Evolutionary conservation across 768 basidiomycete genomes (phyloP).

Genomic region (Leccinum uliginosum): DNA sequence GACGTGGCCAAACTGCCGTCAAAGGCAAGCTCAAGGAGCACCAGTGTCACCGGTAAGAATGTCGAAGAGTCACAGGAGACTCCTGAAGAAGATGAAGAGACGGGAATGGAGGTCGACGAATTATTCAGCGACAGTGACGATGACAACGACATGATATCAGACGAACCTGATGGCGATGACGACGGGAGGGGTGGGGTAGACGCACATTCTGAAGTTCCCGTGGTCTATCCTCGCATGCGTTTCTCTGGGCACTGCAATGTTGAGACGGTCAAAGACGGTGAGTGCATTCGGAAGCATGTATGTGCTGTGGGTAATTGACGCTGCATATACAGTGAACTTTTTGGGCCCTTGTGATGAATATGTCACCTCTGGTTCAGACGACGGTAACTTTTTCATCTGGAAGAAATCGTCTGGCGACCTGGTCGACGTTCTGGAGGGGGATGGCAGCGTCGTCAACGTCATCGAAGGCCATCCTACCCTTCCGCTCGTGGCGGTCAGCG

Average conservation of each 20-base stretch:
- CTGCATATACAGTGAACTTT: conserved; percentile 64
- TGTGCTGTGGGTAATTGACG: background rate
- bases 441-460: conserved; percentile 77
- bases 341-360: conserved; percentile 75
- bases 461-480: conserved; percentile 78
- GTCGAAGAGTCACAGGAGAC: conserved; percentile 3
- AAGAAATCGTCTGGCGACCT: conserved; percentile 59
- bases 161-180: conserved; percentile 31
- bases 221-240: conserved; percentile 58
- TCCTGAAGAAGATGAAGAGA: conserved; percentile 19
- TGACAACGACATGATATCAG: conserved; percentile 20
- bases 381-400: conserved; percentile 88
- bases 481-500: conserved; percentile 80
- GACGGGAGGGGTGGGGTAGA: conserved; percentile 26
- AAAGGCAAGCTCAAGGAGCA: background rate
- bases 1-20: background rate
- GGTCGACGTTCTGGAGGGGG: conserved; percentile 80
- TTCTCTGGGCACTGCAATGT: conserved; percentile 74
- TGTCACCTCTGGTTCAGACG: conserved; percentile 81
- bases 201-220: conserved; percentile 37
- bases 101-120: conserved; percentile 28
- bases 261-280: conserved; percentile 85
- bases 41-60: background rate
- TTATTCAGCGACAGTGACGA: conserved; percentile 29
- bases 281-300: conserved; percentile 19